A percentile compares a stretch with the other conserved stretches of the same genome.
Evolutionary conservation across 2,329 filamentous ascomycete genomes (phyloP).

Genomic region (Rhynchosporium agropyri): DNA sequence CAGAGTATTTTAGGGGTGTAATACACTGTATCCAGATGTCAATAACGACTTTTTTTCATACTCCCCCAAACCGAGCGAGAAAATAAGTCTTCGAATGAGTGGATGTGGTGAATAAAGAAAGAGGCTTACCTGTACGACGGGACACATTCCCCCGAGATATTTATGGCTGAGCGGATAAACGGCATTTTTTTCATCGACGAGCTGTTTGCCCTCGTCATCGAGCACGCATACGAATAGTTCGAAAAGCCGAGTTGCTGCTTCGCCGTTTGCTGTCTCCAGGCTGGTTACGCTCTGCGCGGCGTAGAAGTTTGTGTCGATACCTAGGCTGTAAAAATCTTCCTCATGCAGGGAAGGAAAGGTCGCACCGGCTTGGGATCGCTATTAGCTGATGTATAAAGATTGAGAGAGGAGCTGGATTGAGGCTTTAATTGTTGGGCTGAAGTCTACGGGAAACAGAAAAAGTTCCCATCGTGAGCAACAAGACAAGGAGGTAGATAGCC

Average conservation of each 20-base stretch:
- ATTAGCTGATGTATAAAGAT: background rate
- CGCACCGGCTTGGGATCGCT: constrained; percentile 41
- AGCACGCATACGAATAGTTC: constrained; percentile 45
- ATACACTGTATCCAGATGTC: too few relatives aligned
- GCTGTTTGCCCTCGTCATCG: constrained; percentile 31
- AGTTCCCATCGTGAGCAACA: background rate
- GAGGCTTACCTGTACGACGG: constrained; percentile 15
- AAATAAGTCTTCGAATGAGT: background rate
- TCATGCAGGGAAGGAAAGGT: constrained; percentile 46
- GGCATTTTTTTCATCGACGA: constrained; percentile 36
- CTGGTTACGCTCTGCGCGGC: constrained; percentile 43
- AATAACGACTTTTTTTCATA: too few relatives aligned
- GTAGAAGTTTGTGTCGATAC: constrained; percentile 43
- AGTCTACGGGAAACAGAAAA: too few relatives aligned
- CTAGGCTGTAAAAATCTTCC: constrained; percentile 44
- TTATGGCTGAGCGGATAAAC: constrained; percentile 25
- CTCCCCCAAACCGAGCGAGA: too few relatives aligned
- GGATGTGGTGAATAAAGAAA: background rate
- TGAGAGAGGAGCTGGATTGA: too few relatives aligned
- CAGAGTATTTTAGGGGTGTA: background rate
- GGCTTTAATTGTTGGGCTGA: too few relatives aligned
- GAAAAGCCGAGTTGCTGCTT: constrained; percentile 37
- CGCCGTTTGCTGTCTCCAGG: constrained; percentile 33
- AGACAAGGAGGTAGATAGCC: background rate
- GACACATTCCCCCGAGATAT: constrained; percentile 30